Percentiles rank a stretch among this genome's conserved stretches.
phyloP scores from a whole-genome alignment of 495 filamentous ascomycete species.

The Oidiodendron maius region DNA sequence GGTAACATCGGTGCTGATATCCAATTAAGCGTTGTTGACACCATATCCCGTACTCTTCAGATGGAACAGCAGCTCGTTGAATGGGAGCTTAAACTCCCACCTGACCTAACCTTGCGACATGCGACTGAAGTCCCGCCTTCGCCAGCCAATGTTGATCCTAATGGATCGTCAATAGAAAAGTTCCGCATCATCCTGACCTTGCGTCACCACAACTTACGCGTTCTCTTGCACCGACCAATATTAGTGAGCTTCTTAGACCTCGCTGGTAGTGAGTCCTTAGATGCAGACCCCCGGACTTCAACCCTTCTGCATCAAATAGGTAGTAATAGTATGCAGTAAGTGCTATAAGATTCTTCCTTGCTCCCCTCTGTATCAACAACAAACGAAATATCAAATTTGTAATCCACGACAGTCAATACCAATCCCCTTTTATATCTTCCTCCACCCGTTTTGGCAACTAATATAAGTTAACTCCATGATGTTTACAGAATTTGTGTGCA shows the following conservation, averaged over 20 bases:
- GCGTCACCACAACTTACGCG: constrained; percentile 26
- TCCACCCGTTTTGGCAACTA: no score
- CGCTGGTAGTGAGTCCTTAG: constrained; percentile 1
- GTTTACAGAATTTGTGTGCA: constrained; percentile 27
- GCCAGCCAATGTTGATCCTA: not conserved
- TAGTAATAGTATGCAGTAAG: constrained; percentile 24
- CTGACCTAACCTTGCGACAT: not conserved
- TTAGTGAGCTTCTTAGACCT: constrained; percentile 26
- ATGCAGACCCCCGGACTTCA: constrained; percentile 17
- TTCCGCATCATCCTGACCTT: constrained; percentile 28
- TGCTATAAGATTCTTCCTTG: no score
- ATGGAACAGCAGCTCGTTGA: constrained; percentile 12
- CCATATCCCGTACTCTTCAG: not conserved
- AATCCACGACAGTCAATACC: no score
- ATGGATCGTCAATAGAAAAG: not conserved
- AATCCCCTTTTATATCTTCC: no score
- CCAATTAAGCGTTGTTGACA: not conserved
- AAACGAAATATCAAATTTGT: no score
- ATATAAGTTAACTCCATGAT: no score
- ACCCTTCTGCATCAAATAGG: constrained; percentile 26
- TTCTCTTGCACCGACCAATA: constrained; percentile 30
- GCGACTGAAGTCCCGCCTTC: not conserved
- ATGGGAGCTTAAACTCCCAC: constrained; percentile 6
- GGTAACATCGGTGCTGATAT: constrained; percentile 27
- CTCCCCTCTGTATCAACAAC: no score